Evolutionary conservation across 768 basidiomycete species (phyloP), one percentile per base, ranked within the genome.

Genomic region (Russula sp.): DNA sequence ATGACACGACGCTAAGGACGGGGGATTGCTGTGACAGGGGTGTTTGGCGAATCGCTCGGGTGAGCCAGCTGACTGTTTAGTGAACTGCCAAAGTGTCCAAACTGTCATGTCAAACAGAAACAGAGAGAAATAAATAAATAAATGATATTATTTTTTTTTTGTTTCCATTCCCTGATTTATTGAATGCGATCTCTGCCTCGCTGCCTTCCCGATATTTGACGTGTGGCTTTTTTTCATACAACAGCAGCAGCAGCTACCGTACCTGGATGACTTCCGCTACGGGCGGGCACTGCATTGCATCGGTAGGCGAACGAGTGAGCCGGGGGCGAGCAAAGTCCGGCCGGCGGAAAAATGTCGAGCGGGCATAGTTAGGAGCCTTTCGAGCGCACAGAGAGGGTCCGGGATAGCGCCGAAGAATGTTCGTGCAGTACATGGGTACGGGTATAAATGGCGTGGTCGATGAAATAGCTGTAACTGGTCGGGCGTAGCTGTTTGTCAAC

Each of bases 281-380:
- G 4, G 11, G 44, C 44, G 44, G 46, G 46, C 22, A 10, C 22
- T 22, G n/a, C 9, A 3, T 40, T 40, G 1, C 38, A n/a, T 55
- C 61, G 52, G 53, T 52, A 48, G 56, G 42, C 56, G 24, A 48
- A 42, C 62, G 42, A 28, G 42, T 42, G 59, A 52, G 18, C 46
- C 38, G 64, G 64, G 59, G 54, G 59, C 64, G 60, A 61, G 55
- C 46, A 65, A 61, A 65, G 50, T 65, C 64, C 64, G 64, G 44
- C 59, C 48, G 59, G 38, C 63, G 63, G 64, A 48, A 52, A 49
- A 51, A 57, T 40, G 55, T 61, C 60, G 55, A 61, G 48, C 13
- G 51, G 44, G 24, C 30, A 49, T 54, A 14, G 34, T 49, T 14
- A 18, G 44, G 50, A 52, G 61, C 18, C 22, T 38, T 36, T 30